phyloP scores from a whole-genome alignment of 768 basidiomycete species.

The Jaapia argillacea region DNA sequence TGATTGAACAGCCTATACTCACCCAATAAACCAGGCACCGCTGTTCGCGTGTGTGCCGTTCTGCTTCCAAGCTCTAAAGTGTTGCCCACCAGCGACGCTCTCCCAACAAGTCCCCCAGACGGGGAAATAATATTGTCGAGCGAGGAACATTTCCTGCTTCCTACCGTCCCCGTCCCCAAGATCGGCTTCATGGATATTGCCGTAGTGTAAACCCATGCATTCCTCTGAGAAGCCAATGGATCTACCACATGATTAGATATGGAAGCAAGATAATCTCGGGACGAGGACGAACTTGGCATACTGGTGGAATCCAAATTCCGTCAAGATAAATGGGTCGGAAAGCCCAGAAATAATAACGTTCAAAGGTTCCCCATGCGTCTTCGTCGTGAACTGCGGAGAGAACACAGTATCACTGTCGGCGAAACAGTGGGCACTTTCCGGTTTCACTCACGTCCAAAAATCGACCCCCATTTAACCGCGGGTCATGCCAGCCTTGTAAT shows the following conservation, averaged over 20 bases:
- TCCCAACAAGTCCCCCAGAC: conserved; percentile 86
- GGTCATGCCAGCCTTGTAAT: conserved; percentile 48
- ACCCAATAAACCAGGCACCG: conserved; percentile 84
- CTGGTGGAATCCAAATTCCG: conserved; percentile 55
- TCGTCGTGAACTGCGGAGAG: conserved; percentile 28
- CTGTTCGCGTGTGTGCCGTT: conserved; percentile 64
- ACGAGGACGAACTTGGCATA: conserved; percentile 69
- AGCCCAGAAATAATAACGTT: conserved; percentile 74
- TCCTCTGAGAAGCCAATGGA: conserved; percentile 79
- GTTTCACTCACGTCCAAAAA: conserved; percentile 57
- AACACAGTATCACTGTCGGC: conserved; percentile 1
- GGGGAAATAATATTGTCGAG: conserved; percentile 71
- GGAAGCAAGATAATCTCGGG: conserved; percentile 1
- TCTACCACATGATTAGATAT: conserved; percentile 21
- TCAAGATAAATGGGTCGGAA: conserved; percentile 75
- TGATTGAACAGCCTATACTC: conserved; percentile 13
- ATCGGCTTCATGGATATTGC: conserved; percentile 67
- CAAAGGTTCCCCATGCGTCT: conserved; percentile 65
- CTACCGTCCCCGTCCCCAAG: conserved; percentile 75
- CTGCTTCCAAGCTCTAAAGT: conserved; percentile 86
- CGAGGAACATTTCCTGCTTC: conserved; percentile 60
- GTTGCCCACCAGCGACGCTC: conserved; percentile 77
- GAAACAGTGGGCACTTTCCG: no score
- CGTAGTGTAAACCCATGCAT: conserved; percentile 72
- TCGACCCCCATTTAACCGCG: conserved; percentile 60